Conservation (phyloP, 139 green algal species). For the Chlorella sp. region DNA sequence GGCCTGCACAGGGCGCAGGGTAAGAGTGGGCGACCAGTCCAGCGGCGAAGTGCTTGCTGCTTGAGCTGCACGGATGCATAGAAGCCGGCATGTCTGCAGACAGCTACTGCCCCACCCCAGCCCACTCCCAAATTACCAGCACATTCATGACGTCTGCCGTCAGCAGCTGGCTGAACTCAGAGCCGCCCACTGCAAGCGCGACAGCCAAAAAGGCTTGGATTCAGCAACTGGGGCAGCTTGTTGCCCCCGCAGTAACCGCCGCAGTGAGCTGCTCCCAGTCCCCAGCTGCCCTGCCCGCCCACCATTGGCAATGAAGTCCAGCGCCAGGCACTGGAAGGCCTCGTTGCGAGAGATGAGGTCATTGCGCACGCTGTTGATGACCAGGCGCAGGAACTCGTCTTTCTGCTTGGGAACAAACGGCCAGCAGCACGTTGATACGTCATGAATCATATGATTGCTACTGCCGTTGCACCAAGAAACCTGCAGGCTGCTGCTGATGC, state of each 20-base stretch:
- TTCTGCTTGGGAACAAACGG: constrained; percentile 64
- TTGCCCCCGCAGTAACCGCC: too few relatives aligned
- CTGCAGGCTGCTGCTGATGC: too few relatives aligned
- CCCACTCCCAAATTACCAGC: constrained; percentile 44
- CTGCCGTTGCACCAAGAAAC: too few relatives aligned
- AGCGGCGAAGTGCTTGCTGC: too few relatives aligned
- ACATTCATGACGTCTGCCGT: constrained; percentile 93
- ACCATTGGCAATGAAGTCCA: constrained; percentile 94
- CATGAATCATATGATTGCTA: too few relatives aligned
- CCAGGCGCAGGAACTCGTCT: constrained; percentile 96
- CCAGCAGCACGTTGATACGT: background rate
- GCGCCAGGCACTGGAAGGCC: constrained; percentile 94
- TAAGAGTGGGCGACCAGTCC: too few relatives aligned
- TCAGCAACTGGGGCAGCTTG: background rate
- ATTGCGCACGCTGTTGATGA: constrained; percentile 97
- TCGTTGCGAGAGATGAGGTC: constrained; percentile 96
- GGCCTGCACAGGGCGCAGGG: constrained; percentile 19
- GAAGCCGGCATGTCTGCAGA: too few relatives aligned
- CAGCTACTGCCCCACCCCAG: too few relatives aligned
- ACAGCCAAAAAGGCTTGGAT: background rate
- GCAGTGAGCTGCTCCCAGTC: background rate
- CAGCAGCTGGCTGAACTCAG: constrained; percentile 96
- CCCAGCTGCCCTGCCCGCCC: background rate
- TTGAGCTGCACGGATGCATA: too few relatives aligned
- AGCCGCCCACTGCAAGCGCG: constrained; percentile 90